A percentile compares a stretch with the other conserved stretches of the same genome.
Conservation (phyloP, 371 early-diverging fungal species). For the Rhizopus stolonifer region DNA sequence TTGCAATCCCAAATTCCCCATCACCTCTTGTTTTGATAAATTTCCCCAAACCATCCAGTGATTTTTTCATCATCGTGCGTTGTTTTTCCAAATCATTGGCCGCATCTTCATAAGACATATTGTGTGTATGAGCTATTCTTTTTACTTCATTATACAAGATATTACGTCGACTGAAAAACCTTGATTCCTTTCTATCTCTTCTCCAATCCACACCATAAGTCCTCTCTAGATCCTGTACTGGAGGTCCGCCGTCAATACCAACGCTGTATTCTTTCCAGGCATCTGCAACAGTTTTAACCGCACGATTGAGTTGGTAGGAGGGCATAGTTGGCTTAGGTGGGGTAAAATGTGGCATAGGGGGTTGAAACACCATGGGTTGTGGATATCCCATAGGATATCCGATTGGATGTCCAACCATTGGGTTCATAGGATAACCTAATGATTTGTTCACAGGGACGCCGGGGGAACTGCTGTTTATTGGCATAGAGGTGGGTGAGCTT, state of each 20-base stretch:
- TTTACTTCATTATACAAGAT: background rate
- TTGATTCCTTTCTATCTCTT: background rate
- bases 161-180: conserved; percentile 4
- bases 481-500: too few relatives aligned
- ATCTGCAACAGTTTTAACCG: background rate
- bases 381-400: too few relatives aligned
- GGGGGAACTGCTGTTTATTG: too few relatives aligned
- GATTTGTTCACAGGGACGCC: too few relatives aligned
- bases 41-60: background rate
- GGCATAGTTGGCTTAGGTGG: background rate
- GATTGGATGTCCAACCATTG: too few relatives aligned
- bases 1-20: too few relatives aligned
- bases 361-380: too few relatives aligned
- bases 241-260: background rate
- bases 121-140: background rate
- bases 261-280: conserved; percentile 1
- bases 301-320: background rate
- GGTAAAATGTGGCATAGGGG: too few relatives aligned
- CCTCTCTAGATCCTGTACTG: background rate
- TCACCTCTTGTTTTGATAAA: background rate
- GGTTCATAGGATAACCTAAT: too few relatives aligned
- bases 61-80: background rate
- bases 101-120: conserved; percentile 1
- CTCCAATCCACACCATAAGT: background rate
- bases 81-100: background rate